Evolutionary conservation across 2,329 filamentous ascomycete species (phyloP), one percentile per base, ranked within the genome.

Genomic region (Periconia macrospinosa): DNA sequence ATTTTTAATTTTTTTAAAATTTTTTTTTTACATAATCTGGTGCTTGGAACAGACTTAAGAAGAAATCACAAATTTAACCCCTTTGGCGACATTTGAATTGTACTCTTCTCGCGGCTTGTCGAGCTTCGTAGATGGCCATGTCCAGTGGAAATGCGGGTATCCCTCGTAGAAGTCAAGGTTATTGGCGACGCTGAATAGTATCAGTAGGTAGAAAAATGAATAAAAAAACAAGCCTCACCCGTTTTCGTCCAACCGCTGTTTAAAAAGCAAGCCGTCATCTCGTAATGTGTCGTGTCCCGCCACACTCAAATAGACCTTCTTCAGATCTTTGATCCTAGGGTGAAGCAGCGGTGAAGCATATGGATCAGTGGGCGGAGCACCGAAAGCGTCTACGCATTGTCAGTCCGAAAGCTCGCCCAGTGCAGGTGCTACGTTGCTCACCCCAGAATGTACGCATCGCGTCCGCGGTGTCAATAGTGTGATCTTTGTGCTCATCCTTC

Each of bases 91-190:
- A n/a, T 70, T 60, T 1, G 41, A 50, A 23, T 61, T 56, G 41
- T 67, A 70, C 17, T 66, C 51, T 17, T 63, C 53, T 17, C 54
- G 56, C 5, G 66, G 64, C 41, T 62, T 44, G 11, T 68, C 65
- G 20, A 72, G 58, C 18, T 61, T 63, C 1, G 59, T 40, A 8
- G 72, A 71, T 11, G 71, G 71, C 59, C 66, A 75, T n/a, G 55
- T 63, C 64, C 70, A 74, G 47, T 70, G 69, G 41, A 65, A 73
- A 41, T 74, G 72, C 6, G 72, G 71, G 54, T 74, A 74, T 23
- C 70, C 71, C 45, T 65, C 55, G 49, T 71, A 75, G 19, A 69
- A 65, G 45, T 74, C 69, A 30, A 68, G 58, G 35, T 58, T 60
- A 30, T 60, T 67, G 11, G 65, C 50, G 1, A 72, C 69, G 30